A percentile compares a stretch with the other conserved stretches of the same genome.
These are phyloP conservation scores for Hypomyces perniciosus DNA, from an alignment of 2,329 filamentous ascomycete species.

Conservation along the genomic window DNA sequence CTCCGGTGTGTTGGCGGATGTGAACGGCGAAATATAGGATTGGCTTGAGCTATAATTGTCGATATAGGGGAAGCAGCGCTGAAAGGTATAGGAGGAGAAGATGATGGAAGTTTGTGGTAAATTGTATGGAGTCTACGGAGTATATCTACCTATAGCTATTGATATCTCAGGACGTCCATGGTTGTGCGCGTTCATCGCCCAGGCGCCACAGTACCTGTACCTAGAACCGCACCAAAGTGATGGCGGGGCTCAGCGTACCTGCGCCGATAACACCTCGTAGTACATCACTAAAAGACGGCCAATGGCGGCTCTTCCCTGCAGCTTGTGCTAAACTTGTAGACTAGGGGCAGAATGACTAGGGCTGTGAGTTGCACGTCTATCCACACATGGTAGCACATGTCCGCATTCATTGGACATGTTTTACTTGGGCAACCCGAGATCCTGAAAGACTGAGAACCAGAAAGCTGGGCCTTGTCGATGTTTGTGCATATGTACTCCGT, in stretches of 20 bases:
- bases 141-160: too few relatives aligned
- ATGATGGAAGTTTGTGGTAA: background rate
- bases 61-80: too few relatives aligned
- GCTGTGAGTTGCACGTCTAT: background rate
- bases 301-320: constrained; percentile 20
- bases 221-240: background rate
- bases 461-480: constrained; percentile 5
- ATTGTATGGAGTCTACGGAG: too few relatives aligned
- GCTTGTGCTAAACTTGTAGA: constrained; percentile 20
- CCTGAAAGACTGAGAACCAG: background rate
- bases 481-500: background rate
- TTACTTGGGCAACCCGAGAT: background rate
- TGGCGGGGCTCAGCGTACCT: constrained; percentile 12
- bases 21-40: background rate
- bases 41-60: too few relatives aligned
- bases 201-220: background rate
- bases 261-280: constrained; percentile 7
- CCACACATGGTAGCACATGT: constrained; percentile 5
- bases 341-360: background rate
- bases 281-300: constrained; percentile 12
- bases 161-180: background rate
- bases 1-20: background rate
- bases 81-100: background rate
- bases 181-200: background rate
- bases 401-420: constrained; percentile 1